phyloP scores from a whole-genome alignment of 768 basidiomycete species.

The Lanmaoa rubissima region DNA sequence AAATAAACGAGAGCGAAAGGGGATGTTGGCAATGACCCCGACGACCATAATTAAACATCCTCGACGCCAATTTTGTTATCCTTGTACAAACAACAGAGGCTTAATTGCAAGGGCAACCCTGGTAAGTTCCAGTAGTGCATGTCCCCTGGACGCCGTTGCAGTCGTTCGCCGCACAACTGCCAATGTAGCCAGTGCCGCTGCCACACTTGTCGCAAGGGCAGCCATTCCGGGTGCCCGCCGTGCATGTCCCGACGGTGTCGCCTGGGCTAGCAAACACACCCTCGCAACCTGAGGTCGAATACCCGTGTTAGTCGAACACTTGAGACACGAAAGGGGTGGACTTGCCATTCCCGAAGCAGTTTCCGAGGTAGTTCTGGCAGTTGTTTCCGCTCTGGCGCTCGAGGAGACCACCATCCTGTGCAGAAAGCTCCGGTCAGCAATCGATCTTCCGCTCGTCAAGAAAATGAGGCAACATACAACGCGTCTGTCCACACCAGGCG shows the following conservation, averaged over 20 bases:
- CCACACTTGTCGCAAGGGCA: constrained; percentile 4
- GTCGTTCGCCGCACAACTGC: not conserved
- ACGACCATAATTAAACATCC: not conserved
- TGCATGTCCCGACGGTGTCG: not conserved
- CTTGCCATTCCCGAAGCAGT: not conserved
- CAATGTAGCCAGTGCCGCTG: not conserved
- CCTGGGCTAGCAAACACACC: not conserved
- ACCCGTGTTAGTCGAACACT: not conserved
- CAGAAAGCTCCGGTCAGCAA: not conserved
- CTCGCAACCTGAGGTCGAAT: not conserved
- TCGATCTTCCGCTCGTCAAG: not conserved
- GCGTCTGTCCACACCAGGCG: not conserved
- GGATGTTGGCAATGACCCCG: no score
- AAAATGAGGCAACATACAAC: not conserved
- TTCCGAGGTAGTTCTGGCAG: not conserved
- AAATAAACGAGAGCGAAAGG: not conserved
- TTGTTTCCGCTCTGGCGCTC: not conserved
- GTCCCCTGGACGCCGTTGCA: not conserved
- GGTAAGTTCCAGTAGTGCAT: not conserved
- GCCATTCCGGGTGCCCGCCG: not conserved
- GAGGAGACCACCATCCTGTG: not conserved
- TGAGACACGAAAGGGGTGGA: not conserved
- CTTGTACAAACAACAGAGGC: no score
- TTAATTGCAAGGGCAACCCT: not conserved
- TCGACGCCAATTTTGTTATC: not conserved